phyloP scores from a whole-genome alignment of 1,284 basidiomycete genomes.

The Exobasidium cylindrosporum region DNA sequence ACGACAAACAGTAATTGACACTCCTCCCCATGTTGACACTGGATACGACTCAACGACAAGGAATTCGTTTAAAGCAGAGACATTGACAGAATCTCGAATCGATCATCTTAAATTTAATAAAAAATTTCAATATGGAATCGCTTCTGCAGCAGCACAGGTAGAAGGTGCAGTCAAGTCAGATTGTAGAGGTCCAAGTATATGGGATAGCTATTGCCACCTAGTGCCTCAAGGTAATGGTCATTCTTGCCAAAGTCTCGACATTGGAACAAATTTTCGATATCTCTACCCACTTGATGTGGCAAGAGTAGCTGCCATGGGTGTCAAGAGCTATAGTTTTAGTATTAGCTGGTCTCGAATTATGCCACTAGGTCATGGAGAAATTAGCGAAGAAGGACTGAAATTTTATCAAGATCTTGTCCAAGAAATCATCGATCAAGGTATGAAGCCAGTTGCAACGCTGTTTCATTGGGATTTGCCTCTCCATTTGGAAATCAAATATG shows the following conservation, averaged over 20 bases:
- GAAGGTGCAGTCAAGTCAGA: slow-evolving; percentile 16
- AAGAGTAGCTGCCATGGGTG: slow-evolving; percentile 29
- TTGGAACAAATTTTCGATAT: slow-evolving; percentile 30
- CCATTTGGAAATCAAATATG: slow-evolving; percentile 24
- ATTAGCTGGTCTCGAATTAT: slow-evolving; percentile 34
- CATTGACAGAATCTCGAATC: not conserved
- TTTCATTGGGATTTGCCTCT: slow-evolving; percentile 31
- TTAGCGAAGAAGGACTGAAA: slow-evolving; percentile 23
- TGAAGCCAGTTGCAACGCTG: slow-evolving; percentile 24
- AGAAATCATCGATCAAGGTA: slow-evolving; percentile 18
- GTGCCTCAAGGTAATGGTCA: slow-evolving; percentile 16
- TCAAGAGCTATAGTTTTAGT: slow-evolving; percentile 29
- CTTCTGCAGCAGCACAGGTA: slow-evolving; percentile 14
- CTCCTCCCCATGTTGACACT: not conserved
- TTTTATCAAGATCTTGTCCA: slow-evolving; percentile 27
- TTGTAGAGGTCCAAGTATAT: slow-evolving; percentile 18
- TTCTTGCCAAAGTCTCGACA: slow-evolving; percentile 20
- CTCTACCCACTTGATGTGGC: slow-evolving; percentile 28
- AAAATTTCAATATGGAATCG: slow-evolving; percentile 15
- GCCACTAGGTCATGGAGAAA: slow-evolving; percentile 23
- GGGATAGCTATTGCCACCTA: slow-evolving; percentile 23
- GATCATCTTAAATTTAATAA: slow-evolving; percentile 13
- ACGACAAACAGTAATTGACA: not conserved
- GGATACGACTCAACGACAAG: not conserved
- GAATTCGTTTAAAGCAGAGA: not conserved